Percentiles rank a stretch among this genome's conserved stretches.
Conservation (phyloP, 148 eudicot genomes). For the Arbutus unedo region DNA sequence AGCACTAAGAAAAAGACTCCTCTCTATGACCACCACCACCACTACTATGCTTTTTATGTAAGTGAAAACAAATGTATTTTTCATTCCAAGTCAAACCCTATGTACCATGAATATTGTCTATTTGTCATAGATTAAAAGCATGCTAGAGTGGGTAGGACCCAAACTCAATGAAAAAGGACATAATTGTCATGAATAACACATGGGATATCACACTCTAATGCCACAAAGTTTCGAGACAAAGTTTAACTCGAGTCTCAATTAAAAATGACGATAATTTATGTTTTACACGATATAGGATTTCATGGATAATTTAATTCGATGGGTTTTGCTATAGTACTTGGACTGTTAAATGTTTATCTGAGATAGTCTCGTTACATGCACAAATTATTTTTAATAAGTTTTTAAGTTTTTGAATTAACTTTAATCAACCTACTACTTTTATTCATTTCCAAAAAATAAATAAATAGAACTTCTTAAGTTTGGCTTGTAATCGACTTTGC, state of each 20-base stretch:
- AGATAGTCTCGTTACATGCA: not conserved
- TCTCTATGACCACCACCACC: too few relatives aligned
- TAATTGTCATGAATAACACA: too few relatives aligned
- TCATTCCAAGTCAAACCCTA: constrained; percentile 17
- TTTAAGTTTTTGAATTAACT: not conserved
- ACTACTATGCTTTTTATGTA: not conserved
- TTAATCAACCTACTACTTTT: not conserved
- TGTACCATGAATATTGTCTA: not conserved
- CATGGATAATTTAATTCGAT: too few relatives aligned
- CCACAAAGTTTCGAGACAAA: too few relatives aligned
- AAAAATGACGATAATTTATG: too few relatives aligned
- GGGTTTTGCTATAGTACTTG: not conserved
- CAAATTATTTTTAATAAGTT: not conserved
- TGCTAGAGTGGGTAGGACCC: not conserved
- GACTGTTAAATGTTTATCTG: not conserved
- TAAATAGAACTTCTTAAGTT: not conserved
- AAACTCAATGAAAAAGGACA: not conserved
- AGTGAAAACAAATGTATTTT: constrained; percentile 13
- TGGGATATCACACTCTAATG: too few relatives aligned
- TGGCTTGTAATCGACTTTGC: not conserved
- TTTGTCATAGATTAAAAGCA: not conserved
- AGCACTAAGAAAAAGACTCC: too few relatives aligned
- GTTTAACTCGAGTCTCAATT: too few relatives aligned
- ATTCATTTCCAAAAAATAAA: too few relatives aligned
- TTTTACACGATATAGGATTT: too few relatives aligned